Evolutionary conservation across 2,329 filamentous ascomycete species (phyloP), one percentile per base, ranked within the genome.

Genomic region (Pyrenophora seminiperda): DNA sequence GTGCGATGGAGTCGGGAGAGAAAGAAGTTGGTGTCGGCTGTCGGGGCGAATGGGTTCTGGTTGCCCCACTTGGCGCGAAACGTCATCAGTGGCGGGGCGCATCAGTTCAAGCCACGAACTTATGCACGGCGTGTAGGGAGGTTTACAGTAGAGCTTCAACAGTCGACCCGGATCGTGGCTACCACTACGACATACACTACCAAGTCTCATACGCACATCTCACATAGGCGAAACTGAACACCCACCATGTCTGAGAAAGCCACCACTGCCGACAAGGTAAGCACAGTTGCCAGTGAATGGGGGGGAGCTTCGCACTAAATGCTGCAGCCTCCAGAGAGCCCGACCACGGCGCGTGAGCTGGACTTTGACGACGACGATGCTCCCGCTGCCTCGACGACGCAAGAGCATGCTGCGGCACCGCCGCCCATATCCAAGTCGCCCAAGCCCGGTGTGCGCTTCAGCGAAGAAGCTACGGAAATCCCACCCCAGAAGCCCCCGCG

Each of bases 401-500:
- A 70, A 11, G 56, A 61, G 2, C 53, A 58, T 11, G 54, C 61
- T 22, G 49, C 62, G 34, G 69, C 75, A 39, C 63, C 76, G 13
- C 71, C 70, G 6, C 76, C 66, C 55, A 72, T 60, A 7, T 65
- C 67, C 11, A 72, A 71, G 42, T 74, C 60, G 38, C 71, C 67
- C 58, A 79, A 73, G 61, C 76, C 72, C 11, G 72, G 72, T 20
- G 77, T 79, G 22, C 77, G 75, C 58, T 79, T 79, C 65, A 73
- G 74, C 34, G 76, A 79, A 14, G 72, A 76, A 9, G 69, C 73
- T 19, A 67, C 65, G 9, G 75, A 79, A 54, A 71, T 87, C 18
- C 91, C 91, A 10, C 82, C 88, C 32, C 55, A 68, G 40, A 95
- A 97, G 77, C 92, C 92, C 24, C 91, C 91, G 27, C 85, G 92